Evolutionary conservation across 257 asterid genomes (phyloP).

Genomic region (Fraxinus americana): DNA sequence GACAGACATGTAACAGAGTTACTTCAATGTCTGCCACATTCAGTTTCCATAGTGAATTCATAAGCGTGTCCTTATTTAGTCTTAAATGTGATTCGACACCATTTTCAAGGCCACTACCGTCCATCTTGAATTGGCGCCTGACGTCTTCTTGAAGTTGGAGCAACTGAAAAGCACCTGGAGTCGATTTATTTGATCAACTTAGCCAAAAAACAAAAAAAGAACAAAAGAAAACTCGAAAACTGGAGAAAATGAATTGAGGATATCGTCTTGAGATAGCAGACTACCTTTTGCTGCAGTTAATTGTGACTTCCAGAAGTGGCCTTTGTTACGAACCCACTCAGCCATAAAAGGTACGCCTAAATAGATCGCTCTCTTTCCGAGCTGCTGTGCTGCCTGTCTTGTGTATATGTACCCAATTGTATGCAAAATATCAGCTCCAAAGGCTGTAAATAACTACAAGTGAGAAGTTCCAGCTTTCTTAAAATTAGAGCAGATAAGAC

Average conservation of each 20-base stretch:
- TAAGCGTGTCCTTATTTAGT: constrained; percentile 63
- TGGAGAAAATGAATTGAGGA: neutral
- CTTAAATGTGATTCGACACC: constrained; percentile 77
- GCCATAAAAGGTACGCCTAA: constrained; percentile 69
- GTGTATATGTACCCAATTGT: constrained; percentile 85
- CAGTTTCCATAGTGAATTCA: constrained; percentile 84
- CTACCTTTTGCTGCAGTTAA: constrained; percentile 85
- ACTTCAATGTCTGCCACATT: constrained; percentile 90
- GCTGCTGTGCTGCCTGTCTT: constrained; percentile 78
- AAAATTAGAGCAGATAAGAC: neutral
- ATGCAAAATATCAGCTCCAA: constrained; percentile 70
- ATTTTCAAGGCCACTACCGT: constrained; percentile 58
- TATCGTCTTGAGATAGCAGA: neutral
- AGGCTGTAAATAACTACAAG: constrained; percentile 43
- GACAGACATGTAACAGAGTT: constrained; percentile 82
- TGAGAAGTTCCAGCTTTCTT: neutral
- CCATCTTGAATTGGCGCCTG: constrained; percentile 62
- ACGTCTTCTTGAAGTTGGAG: constrained; percentile 88
- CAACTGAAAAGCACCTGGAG: constrained; percentile 88
- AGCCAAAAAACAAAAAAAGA: neutral
- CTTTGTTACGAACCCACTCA: constrained; percentile 91
- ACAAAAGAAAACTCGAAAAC: neutral
- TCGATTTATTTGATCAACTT: constrained; percentile 1
- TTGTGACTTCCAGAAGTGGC: constrained; percentile 85
- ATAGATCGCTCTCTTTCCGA: constrained; percentile 70